These are phyloP conservation scores for Ganoderma lingzhi DNA, from an alignment of 1,284 basidiomycete genomes.

Conservation along the genomic window DNA sequence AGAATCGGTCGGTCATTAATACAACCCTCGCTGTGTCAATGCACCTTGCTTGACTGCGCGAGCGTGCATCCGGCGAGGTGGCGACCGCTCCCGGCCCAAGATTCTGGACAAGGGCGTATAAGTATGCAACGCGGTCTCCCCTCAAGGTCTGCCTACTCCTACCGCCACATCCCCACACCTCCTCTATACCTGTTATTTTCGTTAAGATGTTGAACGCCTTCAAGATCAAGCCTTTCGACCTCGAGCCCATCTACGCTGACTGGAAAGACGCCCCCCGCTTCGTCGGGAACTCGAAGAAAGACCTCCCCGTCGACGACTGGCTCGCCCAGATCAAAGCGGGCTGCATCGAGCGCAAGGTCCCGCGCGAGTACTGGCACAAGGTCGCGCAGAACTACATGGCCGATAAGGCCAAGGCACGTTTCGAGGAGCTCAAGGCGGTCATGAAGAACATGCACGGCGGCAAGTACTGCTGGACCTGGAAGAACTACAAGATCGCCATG, in stretches of 20 bases:
- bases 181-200: conserved; percentile 14
- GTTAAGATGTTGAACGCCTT: conserved; percentile 69
- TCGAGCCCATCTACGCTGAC: conserved; percentile 65
- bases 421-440: conserved; percentile 74
- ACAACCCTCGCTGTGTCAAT: neutral
- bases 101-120: neutral
- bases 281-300: conserved; percentile 70
- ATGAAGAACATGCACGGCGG: conserved; percentile 77
- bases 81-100: conserved; percentile 3
- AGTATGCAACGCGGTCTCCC: conserved; percentile 11
- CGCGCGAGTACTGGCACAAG: conserved; percentile 81
- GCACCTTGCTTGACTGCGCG: conserved; percentile 11
- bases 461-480: conserved; percentile 81
- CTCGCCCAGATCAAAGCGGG: conserved; percentile 71
- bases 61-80: conserved; percentile 15
- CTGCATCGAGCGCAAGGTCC: conserved; percentile 70
- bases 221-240: conserved; percentile 77
- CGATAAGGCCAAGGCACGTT: conserved; percentile 64
- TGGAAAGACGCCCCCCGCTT: conserved; percentile 74
- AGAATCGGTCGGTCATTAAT: conserved; percentile 8
- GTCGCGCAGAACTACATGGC: conserved; percentile 78
- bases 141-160: conserved; percentile 3
- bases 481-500: conserved; percentile 79
- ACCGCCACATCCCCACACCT: conserved; percentile 7
- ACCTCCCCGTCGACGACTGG: conserved; percentile 73